Conservation (phyloP, 2,329 filamentous ascomycete genomes). For the Rutstroemia sp. region DNA sequence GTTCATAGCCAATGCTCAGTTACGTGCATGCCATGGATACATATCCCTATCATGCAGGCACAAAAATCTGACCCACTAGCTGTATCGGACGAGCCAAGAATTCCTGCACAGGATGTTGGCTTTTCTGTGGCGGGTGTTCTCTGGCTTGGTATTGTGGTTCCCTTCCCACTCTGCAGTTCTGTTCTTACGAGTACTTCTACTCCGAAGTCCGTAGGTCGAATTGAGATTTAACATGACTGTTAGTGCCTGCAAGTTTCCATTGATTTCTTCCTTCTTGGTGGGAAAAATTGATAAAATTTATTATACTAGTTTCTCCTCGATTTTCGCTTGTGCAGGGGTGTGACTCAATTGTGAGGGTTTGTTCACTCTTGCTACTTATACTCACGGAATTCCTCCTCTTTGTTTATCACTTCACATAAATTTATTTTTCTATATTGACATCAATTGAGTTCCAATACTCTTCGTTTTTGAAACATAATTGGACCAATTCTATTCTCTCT, state of each 20-base stretch:
- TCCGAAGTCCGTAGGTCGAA: neutral
- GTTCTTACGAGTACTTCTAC: neutral
- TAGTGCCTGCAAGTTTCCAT: neutral
- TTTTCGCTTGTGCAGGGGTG: neutral
- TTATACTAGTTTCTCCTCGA: too few species aligned
- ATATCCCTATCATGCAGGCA: too few species aligned
- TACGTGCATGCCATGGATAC: too few species aligned
- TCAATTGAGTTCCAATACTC: neutral
- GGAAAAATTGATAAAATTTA: too few species aligned
- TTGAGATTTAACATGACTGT: neutral
- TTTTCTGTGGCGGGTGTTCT: too few species aligned
- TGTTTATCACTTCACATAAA: neutral
- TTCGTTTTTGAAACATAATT: neutral
- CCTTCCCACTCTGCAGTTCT: too few species aligned
- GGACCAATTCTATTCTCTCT: too few species aligned
- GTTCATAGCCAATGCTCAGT: too few species aligned
- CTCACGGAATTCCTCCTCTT: neutral
- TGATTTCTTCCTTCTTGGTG: neutral
- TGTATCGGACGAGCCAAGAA: too few species aligned
- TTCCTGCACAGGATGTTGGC: too few species aligned
- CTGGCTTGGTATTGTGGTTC: too few species aligned
- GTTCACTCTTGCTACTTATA: neutral
- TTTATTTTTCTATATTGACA: neutral
- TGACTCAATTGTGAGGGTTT: neutral
- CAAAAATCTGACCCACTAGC: too few species aligned